Evolutionary conservation across 1,139 yeast species (phyloP).

Genomic region (Candida neerlandica): DNA sequence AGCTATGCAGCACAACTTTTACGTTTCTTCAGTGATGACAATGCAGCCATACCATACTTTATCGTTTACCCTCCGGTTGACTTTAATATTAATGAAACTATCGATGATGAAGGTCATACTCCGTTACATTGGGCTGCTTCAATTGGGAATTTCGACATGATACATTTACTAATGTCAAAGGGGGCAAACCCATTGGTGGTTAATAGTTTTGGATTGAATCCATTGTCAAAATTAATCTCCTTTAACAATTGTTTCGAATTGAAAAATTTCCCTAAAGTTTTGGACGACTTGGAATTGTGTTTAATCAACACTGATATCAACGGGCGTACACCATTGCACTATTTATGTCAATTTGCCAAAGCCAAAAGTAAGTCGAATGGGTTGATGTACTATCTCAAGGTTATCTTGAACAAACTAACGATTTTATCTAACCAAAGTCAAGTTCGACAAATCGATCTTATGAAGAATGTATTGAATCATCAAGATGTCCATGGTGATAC

Average conservation of each 20-base stretch:
- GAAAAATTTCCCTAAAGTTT: constrained; percentile 69
- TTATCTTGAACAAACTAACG: constrained; percentile 41
- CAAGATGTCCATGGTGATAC: constrained; percentile 73
- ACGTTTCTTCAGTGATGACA: constrained; percentile 70
- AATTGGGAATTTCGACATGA: constrained; percentile 75
- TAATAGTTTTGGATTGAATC: constrained; percentile 79
- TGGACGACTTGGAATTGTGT: constrained; percentile 71
- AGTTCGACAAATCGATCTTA: constrained; percentile 42
- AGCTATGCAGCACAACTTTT: constrained; percentile 59
- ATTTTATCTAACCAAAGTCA: constrained; percentile 31
- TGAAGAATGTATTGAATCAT: constrained; percentile 66
- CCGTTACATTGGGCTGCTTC: constrained; percentile 98
- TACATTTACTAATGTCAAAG: constrained; percentile 65
- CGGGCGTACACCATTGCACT: constrained; percentile 75
- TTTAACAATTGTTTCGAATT: constrained; percentile 88
- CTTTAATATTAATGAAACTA: constrained; percentile 80
- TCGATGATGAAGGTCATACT: constrained; percentile 95
- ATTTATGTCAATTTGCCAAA: constrained; percentile 63
- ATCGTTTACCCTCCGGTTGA: constrained; percentile 75
- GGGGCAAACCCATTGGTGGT: constrained; percentile 80
- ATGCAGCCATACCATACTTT: constrained; percentile 72
- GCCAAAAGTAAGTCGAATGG: constrained; percentile 51
- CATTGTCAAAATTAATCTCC: constrained; percentile 78
- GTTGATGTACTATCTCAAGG: constrained; percentile 40
- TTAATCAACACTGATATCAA: constrained; percentile 70